Base-by-base conservation (phyloP, 176 grass and related monocot species). In the Canna indica region DNA sequence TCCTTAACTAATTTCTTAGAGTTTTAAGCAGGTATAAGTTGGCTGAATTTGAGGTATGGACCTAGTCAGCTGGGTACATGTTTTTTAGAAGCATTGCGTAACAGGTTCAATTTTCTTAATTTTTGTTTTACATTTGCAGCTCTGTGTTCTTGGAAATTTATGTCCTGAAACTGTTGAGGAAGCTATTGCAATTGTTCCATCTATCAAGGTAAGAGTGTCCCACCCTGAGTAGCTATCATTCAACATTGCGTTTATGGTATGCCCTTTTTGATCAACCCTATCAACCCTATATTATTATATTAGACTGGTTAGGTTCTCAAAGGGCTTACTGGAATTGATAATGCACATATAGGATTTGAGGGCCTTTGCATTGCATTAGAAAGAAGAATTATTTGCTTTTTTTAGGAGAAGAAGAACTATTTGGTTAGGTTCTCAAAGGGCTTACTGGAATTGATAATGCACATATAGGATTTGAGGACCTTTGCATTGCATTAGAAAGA, bases 61-160 rank as follows among this genome's bases (percentile, higher is more conserved):
- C 77, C 18, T 75, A 29, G 25, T 26, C 7, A 52, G 16, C 33
- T 16, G 60, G 29, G 16, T 28, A 62, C 32, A 30, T 69, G 12
- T 16, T 11, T 77, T 25, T 30, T 11, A 38, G 5, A 38, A n/a
- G 11, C 34, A n/a, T 38, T 33, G 4, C 3, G 59, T n/a, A n/a
- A 56, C 7, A 20, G 24, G 22, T 56, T 20, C 24, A 0, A 56
- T 25, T 7, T 46, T 25, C n/a, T 9, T 5, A 58, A 4, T 63
- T 24, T 36, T 18, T 20, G 31, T 14, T 36, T 22, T 60, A 10
- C 4, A n/a, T 54, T 72, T 86, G 32, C 62, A 86, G 93, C 82
- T 97, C 67, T 92, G 93, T 77, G 90, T 90, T 0, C 73, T 97
- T 7, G 93, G 88, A 0, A 92, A 97, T 70, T 88, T 97, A 42